Evolutionary conservation across 345 rosid genomes (phyloP), one percentile per base, ranked within the genome.

Genomic region (Fremontodendron californicum): DNA sequence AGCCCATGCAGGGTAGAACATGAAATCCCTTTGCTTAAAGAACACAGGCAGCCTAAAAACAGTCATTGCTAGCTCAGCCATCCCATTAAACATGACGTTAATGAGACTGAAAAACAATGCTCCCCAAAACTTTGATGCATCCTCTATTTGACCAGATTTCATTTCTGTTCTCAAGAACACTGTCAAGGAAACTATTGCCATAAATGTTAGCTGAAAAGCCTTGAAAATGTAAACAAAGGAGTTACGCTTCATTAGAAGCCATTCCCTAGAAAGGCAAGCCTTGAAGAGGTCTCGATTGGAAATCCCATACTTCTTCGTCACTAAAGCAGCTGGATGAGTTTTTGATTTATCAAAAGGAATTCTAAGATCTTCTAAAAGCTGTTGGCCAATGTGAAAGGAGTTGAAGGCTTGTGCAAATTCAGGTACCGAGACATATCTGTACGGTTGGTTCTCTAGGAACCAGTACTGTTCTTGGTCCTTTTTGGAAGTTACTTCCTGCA

Each of bases 381-480:
- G 73, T 66, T 86, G 80, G 39, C 90, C 93, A 19, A 84, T n/a
- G 54, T 78, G 81, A 67, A 85, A 85, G 9, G 82, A 77, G 6
- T 82, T 75, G 84, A 87, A 88, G 33, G 33, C 25, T 13, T 73
- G 68, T 21, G 77, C 81, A 64, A 88, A 83, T 31, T 88, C 89
- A 6, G 86, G 55, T 3, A 81, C 91, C 0, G 89, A 75, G 57
- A 85, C 54, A 49, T 79, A 86, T 71, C 82, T 75, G 78, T 86
- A 85, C 19, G 84, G 83, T 78, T 78, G 73, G 12, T 74, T 37
- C 62, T 78, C 74, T 51, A 42, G 80, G 71, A 60, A 51, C 90
- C 93, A 89, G 71, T 89, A 89, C 61, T 86, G 91, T 33, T 81
- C 82, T 75, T 89, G 92, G 65, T 89, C 90, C 71, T 86, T 89